Base-by-base conservation (phyloP, 108 stramenopile species). In the Cylindrotheca fusiformis region DNA sequence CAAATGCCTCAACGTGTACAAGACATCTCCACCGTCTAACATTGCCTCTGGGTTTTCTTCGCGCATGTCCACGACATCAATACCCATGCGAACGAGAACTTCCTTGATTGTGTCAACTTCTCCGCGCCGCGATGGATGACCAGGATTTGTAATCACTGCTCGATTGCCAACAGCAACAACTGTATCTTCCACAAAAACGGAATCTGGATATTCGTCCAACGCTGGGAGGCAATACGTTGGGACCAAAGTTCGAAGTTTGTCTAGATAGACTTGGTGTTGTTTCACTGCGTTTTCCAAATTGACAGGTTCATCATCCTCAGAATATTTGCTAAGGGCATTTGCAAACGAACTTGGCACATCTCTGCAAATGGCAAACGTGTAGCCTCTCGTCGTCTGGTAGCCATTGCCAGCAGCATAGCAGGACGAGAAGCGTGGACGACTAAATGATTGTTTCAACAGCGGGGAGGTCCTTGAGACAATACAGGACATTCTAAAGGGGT, bases 141-240 rank as follows among this genome's bases (percentile, higher is more conserved):
- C 88, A 21, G 71, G 57, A 5, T 52, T 51, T 30, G 76, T 84
- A 31, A 90, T 64, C 22, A 79, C 80, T 10, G 71, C 85, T 18
- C 24, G 63, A 31, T 70, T 57, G 19, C 70, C 79, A 58, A 84
- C 64, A 2, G 74, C 83, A 0, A 86, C 78, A 1, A 75, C 81
- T 4, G 79, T 77, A 60, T 90, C 88, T 74, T 90, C 88, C n/a
- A 90, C 83, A 71, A 90, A 90, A n/a, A 71, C 24, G 27, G 69
- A 77, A 60, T 90, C 88, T 4, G 88, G 83, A 63, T 76, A 58
- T 2, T 70, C 23, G 23, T 83, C 75, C n/a, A 81, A 19, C 1
- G 74, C 55, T 4, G 84, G 82, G 24, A 83, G 61, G 23, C 57
- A 73, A 4, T 84, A 25, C 0, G 69, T 80, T 0, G 85, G 85